Conservation (phyloP, 148 eudicot species). For the Rhododendron simsii region DNA sequence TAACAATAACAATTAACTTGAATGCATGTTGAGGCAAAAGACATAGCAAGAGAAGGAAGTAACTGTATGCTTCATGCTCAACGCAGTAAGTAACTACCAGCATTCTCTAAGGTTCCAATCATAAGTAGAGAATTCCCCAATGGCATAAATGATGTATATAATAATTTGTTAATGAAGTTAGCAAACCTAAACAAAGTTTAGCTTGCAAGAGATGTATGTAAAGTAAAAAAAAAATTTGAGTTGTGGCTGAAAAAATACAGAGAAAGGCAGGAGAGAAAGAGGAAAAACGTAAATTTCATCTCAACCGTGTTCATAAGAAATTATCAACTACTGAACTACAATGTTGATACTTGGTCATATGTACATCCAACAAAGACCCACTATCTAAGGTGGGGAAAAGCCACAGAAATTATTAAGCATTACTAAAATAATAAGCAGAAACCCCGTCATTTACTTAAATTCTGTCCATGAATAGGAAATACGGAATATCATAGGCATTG, state of each 20-base stretch:
- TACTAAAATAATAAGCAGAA: neutral
- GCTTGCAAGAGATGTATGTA: neutral
- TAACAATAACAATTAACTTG: neutral
- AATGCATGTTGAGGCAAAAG: neutral
- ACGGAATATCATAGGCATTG: neutral
- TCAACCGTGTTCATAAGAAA: neutral
- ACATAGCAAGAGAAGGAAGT: neutral
- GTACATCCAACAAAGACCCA: neutral
- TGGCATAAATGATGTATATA: neutral
- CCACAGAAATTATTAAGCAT: too few relatives aligned
- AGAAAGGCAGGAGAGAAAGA: neutral
- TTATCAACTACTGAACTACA: neutral
- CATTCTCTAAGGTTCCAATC: neutral
- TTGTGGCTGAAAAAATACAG: neutral
- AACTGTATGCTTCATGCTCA: neutral
- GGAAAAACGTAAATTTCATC: neutral
- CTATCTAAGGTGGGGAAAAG: neutral
- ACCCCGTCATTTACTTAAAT: neutral
- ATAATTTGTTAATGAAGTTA: neutral
- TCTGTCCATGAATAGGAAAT: neutral
- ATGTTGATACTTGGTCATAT: neutral
- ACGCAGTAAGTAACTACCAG: neutral
- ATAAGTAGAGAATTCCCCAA: neutral
- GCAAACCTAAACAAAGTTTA: neutral
- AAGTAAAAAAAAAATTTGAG: neutral